phyloP scores from a whole-genome alignment of 768 basidiomycete genomes.

The Mycena vitilis region DNA sequence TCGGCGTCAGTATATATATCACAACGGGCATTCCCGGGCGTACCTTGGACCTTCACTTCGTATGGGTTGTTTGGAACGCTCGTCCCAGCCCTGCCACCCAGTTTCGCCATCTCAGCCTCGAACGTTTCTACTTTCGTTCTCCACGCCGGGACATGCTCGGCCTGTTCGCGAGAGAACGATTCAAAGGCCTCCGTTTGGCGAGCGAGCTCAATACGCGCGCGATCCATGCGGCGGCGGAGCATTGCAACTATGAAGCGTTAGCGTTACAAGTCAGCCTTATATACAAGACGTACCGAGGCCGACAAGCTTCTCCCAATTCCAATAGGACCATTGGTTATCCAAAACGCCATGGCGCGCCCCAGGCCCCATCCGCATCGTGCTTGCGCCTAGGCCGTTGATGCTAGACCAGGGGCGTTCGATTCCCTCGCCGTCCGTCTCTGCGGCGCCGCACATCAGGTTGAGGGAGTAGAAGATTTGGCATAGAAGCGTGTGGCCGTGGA shows the following conservation, averaged over 20 bases:
- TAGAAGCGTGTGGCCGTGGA: too few relatives aligned
- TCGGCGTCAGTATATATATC: too few relatives aligned
- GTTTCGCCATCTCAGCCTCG: neutral
- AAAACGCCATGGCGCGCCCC: neutral
- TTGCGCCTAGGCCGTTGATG: neutral
- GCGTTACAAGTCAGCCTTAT: neutral
- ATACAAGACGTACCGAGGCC: neutral
- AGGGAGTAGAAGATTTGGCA: neutral
- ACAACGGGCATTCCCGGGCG: too few relatives aligned
- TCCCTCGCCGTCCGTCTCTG: neutral
- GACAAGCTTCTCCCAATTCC: neutral
- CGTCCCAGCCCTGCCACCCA: too few relatives aligned
- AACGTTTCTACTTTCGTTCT: neutral
- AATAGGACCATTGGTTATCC: neutral
- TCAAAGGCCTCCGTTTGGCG: neutral
- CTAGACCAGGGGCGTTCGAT: neutral
- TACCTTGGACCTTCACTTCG: neutral
- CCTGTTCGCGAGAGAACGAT: neutral
- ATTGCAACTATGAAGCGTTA: neutral
- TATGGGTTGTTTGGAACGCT: neutral
- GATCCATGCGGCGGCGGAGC: neutral
- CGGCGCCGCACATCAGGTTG: neutral
- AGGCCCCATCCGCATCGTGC: neutral
- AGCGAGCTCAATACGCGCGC: neutral
- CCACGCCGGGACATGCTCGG: neutral